Base-by-base conservation (phyloP, 1,284 basidiomycete species). In the Tylopilus orsonianus region DNA sequence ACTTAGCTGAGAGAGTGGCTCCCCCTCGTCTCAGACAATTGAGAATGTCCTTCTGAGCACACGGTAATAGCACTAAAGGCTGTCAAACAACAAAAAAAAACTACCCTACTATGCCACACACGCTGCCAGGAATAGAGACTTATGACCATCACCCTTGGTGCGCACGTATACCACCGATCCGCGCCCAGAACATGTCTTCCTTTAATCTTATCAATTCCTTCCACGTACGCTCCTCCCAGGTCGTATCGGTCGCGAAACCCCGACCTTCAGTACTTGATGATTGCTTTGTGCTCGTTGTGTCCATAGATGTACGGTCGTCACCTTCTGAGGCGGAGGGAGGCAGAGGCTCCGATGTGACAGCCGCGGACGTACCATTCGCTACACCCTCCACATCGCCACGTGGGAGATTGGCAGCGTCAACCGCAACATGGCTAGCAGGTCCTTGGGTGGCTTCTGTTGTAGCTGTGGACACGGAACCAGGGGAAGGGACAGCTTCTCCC, bases 211-310 rank as follows among this genome's bases (percentile, higher is more conserved):
- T 76, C 13, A 97, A 69, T 70, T 92, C 87, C 59, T 83, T 86
- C 92, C 93, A 97, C 34, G 89, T 86, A 51, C 86, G 79, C 62
- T 91, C 90, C 69, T 96, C 94, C 93, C 93, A 96, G 3, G 81
- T 86, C 19, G 80, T 72, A 34, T 85, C 81, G 14, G 82, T 78
- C 18, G 84, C 74, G 45, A 77, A 83, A 5, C 63, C 57, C 41
- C 60, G 56, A 1, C 50, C 51, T 22, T 62, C 60, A 6, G 49
- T 55, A 36, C 43, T 60, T 44, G 55, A 56, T 3, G 49, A 56
- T 4, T 34, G 54, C 36, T 64, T 57, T 8, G 57, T 62, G 43
- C 53, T 52, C 19, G 50, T 44, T 3, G 58, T 56, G 19, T 58
- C 48, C 32, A 55, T 29, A 7, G 64, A 67, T 4, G 30, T 12